Conservation (phyloP, 768 basidiomycete genomes). For the Mrakia frigida region DNA sequence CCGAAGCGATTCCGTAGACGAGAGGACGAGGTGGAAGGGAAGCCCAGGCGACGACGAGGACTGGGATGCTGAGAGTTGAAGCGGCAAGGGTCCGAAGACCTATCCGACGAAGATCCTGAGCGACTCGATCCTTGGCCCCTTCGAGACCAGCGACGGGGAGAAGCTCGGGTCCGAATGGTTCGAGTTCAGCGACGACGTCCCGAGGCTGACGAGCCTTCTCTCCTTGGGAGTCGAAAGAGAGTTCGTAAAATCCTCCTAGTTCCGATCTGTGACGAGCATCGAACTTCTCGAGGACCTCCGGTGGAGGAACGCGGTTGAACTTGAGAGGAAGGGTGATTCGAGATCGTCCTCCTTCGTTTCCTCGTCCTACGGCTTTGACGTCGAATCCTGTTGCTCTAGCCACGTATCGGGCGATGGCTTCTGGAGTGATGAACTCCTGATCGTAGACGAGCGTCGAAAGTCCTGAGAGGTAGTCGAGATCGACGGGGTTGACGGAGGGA, state of each 20-base stretch:
- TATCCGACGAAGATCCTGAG: constrained; percentile 43
- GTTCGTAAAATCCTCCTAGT: neutral
- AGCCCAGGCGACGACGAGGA: constrained; percentile 50
- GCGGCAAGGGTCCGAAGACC: constrained; percentile 43
- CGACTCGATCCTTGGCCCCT: constrained; percentile 39
- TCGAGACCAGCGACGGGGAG: neutral
- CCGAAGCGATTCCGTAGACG: constrained; percentile 46
- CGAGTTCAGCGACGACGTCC: neutral
- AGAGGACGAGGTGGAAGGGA: constrained; percentile 43
- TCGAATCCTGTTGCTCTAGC: constrained; percentile 13
- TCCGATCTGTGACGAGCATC: neutral
- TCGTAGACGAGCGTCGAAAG: constrained; percentile 6
- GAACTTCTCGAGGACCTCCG: neutral
- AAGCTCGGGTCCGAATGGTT: neutral
- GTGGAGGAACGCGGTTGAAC: neutral
- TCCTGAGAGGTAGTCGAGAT: constrained; percentile 3
- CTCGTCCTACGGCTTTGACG: neutral
- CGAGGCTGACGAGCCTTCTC: constrained; percentile 9
- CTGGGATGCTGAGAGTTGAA: constrained; percentile 46
- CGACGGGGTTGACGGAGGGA: neutral
- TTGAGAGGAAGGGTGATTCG: neutral
- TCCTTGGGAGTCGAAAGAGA: neutral
- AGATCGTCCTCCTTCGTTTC: neutral
- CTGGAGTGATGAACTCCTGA: neutral
- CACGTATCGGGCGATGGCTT: neutral